Conservation (phyloP, 2,329 filamentous ascomycete genomes). For the Pseudocercospora fuligena region DNA sequence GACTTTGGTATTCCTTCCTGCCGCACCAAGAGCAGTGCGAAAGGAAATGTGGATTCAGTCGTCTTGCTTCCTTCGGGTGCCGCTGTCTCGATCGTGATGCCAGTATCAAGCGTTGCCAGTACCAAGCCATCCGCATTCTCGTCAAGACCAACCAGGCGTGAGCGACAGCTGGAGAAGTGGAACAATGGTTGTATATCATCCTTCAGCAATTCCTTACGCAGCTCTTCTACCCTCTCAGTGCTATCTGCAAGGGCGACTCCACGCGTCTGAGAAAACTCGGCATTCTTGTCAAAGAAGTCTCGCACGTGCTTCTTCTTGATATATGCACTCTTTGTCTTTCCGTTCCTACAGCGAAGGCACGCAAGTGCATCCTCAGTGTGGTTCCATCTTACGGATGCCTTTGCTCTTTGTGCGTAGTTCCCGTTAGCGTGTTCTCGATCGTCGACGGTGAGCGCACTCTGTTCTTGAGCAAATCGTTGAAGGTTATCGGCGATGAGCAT, state of each 20-base stretch:
- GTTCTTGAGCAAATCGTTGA: constrained; percentile 51
- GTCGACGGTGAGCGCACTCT: constrained; percentile 51
- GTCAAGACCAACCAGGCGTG: constrained; percentile 54
- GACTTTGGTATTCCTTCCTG: constrained; percentile 50
- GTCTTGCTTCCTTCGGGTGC: constrained; percentile 18
- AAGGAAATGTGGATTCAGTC: constrained; percentile 49
- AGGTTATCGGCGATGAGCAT: constrained; percentile 54
- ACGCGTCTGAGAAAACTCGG: constrained; percentile 32
- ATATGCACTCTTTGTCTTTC: constrained; percentile 35
- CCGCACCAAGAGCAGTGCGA: constrained; percentile 57
- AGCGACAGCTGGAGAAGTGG: constrained; percentile 51
- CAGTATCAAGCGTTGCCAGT: constrained; percentile 56
- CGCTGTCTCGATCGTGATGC: constrained; percentile 48
- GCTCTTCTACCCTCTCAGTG: constrained; percentile 32
- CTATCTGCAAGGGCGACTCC: constrained; percentile 29
- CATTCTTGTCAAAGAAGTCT: constrained; percentile 44
- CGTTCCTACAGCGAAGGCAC: constrained; percentile 28
- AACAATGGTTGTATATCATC: constrained; percentile 56
- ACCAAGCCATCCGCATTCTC: constrained; percentile 49
- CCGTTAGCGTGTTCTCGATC: constrained; percentile 41
- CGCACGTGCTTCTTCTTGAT: constrained; percentile 50
- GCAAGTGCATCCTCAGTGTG: constrained; percentile 37
- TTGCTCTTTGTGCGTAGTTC: constrained; percentile 37
- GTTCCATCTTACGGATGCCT: constrained; percentile 37
- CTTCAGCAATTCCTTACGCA: constrained; percentile 51